These are phyloP conservation scores for Podospora fimiseda DNA, from an alignment of 495 filamentous ascomycete genomes.

Conservation along the genomic window DNA sequence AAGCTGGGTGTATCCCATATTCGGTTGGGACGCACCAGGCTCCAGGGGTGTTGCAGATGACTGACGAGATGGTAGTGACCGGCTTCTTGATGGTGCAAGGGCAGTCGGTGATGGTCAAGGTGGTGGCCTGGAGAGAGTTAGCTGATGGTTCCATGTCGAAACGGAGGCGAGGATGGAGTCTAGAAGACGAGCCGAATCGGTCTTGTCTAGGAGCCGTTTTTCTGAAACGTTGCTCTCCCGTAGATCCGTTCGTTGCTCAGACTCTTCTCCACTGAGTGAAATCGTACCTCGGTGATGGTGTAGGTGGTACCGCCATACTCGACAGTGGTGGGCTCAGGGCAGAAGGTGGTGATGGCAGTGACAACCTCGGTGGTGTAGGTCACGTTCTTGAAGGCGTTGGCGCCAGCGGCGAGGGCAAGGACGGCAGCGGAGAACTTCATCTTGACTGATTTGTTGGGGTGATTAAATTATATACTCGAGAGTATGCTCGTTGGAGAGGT, in stretches of 20 bases:
- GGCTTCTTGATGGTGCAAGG: conserved; percentile 72
- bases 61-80: conserved; percentile 54
- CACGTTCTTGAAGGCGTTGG: conserved; percentile 45
- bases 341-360: conserved; percentile 78
- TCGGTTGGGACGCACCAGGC: conserved; percentile 49
- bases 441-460: conserved; percentile 53
- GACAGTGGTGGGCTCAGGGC: conserved; percentile 69
- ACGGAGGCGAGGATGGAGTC: not conserved
- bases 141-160: not conserved
- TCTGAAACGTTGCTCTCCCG: not conserved
- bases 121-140: conserved; percentile 49
- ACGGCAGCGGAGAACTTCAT: conserved; percentile 75
- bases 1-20: not conserved
- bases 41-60: conserved; percentile 58
- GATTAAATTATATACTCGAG: conserved; percentile 38
- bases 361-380: conserved; percentile 70
- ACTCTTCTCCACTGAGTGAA: too few relatives aligned
- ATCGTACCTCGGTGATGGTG: conserved; percentile 64
- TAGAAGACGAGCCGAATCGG: too few relatives aligned
- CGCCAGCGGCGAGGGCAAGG: conserved; percentile 58
- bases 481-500: conserved; percentile 18
- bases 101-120: conserved; percentile 74
- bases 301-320: conserved; percentile 65
- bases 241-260: too few relatives aligned
- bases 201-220: not conserved